Conservation (phyloP, 495 filamentous ascomycete species). For the Hypomontagnella monticulosa region DNA sequence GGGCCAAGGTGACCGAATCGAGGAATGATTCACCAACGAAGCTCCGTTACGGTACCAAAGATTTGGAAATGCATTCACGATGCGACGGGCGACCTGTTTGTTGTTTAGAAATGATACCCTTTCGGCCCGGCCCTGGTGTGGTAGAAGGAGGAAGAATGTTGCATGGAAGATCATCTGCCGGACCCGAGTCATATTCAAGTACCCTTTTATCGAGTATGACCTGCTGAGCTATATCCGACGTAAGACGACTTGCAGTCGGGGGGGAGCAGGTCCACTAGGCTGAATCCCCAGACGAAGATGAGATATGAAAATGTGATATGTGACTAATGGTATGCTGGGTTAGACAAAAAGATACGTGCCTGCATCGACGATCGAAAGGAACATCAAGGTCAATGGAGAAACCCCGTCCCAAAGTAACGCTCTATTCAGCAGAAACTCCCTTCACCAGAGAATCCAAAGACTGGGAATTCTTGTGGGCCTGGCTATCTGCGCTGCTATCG, state of each 20-base stretch:
- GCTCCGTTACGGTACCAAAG: slow-evolving; percentile 34
- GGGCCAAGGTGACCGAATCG: slow-evolving; percentile 36
- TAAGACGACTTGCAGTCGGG: slow-evolving; percentile 33
- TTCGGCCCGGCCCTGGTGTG: slow-evolving; percentile 29
- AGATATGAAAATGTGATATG: slow-evolving; percentile 45
- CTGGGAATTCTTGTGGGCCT: slow-evolving; percentile 33
- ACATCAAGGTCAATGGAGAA: slow-evolving; percentile 38
- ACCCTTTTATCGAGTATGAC: slow-evolving; percentile 29
- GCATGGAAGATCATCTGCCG: slow-evolving; percentile 32
- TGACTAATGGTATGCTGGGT: slow-evolving; percentile 35
- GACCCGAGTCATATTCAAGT: slow-evolving; percentile 30
- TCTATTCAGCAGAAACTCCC: slow-evolving; percentile 17
- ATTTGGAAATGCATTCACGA: slow-evolving; percentile 24
- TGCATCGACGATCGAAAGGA: slow-evolving; percentile 44
- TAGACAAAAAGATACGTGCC: slow-evolving; percentile 37
- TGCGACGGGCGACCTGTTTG: slow-evolving; percentile 27
- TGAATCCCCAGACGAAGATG: slow-evolving; percentile 34
- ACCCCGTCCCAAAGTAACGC: slow-evolving; percentile 35
- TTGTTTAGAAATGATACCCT: slow-evolving; percentile 42
- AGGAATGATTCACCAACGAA: slow-evolving; percentile 34
- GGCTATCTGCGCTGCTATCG: slow-evolving; percentile 40
- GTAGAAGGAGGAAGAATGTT: slow-evolving; percentile 18
- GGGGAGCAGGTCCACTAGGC: slow-evolving; percentile 41
- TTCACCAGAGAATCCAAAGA: slow-evolving; percentile 28
- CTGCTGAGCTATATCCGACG: slow-evolving; percentile 38